Evolutionary conservation across 352 stramenopile species (phyloP).

Genomic region (Phytophthora pistaciae): DNA sequence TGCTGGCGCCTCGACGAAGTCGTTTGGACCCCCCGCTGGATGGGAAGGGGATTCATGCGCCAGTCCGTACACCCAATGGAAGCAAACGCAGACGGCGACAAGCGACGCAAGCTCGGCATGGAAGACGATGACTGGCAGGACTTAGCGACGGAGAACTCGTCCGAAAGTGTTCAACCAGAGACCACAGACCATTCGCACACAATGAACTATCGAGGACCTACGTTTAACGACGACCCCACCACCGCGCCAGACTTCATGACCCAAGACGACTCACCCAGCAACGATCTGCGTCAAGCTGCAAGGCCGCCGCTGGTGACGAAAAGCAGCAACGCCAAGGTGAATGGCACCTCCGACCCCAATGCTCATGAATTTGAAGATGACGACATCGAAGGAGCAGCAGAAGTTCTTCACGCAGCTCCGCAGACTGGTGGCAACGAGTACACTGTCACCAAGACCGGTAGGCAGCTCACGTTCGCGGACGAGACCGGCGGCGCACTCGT

Average conservation of each 20-base stretch:
- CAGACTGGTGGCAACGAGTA: slow-evolving; percentile 7
- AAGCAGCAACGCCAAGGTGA: slow-evolving; percentile 31
- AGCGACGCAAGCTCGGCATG: slow-evolving; percentile 21
- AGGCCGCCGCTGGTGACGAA: slow-evolving; percentile 14
- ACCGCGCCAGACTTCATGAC: slow-evolving; percentile 26
- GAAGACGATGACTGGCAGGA: slow-evolving; percentile 39
- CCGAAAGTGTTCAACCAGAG: slow-evolving; percentile 23
- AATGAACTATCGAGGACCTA: slow-evolving; percentile 11
- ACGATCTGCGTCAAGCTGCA: slow-evolving; percentile 4
- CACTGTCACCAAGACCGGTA: slow-evolving; percentile 37
- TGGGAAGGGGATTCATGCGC: slow-evolving; percentile 66
- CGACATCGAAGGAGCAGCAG: slow-evolving; percentile 24
- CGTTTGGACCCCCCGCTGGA: slow-evolving; percentile 30
- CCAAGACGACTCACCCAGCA: background rate
- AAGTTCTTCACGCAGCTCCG: slow-evolving; percentile 19
- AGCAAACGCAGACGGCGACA: slow-evolving; percentile 22
- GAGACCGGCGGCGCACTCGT: slow-evolving; percentile 62
- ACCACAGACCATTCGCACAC: background rate
- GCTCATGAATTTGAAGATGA: slow-evolving; percentile 23
- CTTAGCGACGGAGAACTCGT: slow-evolving; percentile 41
- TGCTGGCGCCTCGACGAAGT: slow-evolving; percentile 16
- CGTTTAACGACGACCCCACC: slow-evolving; percentile 12
- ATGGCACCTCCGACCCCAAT: slow-evolving; percentile 16
- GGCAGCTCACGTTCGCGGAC: slow-evolving; percentile 72
- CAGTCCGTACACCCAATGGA: slow-evolving; percentile 79